A percentile compares a stretch with the other conserved stretches of the same genome.
These are phyloP conservation scores for Fusarium buxicola DNA, from an alignment of 2,329 filamentous ascomycete genomes.

Conservation along the genomic window DNA sequence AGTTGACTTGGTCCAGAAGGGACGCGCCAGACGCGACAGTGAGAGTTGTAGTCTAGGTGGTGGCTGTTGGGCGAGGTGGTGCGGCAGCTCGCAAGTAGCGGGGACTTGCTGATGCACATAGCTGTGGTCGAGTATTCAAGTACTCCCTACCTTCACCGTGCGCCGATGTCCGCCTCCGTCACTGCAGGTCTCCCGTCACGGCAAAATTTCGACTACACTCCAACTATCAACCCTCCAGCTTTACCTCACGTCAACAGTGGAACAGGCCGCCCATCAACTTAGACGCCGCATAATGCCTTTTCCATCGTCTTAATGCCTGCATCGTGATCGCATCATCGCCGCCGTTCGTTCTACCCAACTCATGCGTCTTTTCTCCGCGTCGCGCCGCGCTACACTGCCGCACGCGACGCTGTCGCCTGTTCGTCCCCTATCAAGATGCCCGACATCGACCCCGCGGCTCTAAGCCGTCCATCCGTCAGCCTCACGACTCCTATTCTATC, in stretches of 20 bases:
- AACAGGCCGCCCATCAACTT: conserved; percentile 54
- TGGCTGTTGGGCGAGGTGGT: conserved; percentile 34
- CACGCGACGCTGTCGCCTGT: conserved; percentile 58
- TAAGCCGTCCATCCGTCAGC: conserved; percentile 70
- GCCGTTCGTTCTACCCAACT: conserved; percentile 55
- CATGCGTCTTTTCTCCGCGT: conserved; percentile 56
- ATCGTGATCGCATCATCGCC: conserved; percentile 56
- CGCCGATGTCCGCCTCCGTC: conserved; percentile 31
- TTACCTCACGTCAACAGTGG: conserved; percentile 44
- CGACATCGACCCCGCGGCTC: conserved; percentile 76
- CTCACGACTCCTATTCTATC: conserved; percentile 70
- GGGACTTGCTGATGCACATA: conserved; percentile 17
- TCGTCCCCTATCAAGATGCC: conserved; percentile 62
- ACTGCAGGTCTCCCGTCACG: conserved; percentile 47
- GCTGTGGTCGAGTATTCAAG: conserved; percentile 3
- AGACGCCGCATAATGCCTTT: conserved; percentile 54
- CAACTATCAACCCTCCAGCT: conserved; percentile 47
- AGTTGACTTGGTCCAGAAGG: conserved; percentile 23
- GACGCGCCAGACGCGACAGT: conserved; percentile 48
- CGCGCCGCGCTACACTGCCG: conserved; percentile 59
- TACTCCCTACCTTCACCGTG: conserved; percentile 44
- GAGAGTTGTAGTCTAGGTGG: conserved; percentile 33
- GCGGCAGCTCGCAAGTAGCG: conserved; percentile 34
- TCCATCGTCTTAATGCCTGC: conserved; percentile 57
- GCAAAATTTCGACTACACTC: conserved; percentile 53